These are phyloP conservation scores for Sarocladiaceae sp. DNA, from an alignment of 2,329 filamentous ascomycete genomes.

Conservation along the genomic window DNA sequence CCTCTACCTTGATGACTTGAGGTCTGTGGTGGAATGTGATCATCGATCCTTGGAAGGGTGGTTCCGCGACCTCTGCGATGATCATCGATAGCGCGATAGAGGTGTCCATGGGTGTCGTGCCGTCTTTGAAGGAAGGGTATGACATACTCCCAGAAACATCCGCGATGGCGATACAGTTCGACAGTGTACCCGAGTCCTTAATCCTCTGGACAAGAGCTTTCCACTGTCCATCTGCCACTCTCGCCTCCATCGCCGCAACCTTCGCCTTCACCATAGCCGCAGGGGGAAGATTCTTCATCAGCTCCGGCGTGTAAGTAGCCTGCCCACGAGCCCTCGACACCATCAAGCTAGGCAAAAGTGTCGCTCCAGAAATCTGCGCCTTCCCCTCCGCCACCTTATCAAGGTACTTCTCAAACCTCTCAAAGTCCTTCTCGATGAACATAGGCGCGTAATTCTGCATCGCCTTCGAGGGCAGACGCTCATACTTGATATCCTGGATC, in stretches of 20 bases:
- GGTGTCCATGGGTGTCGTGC: slow-evolving; percentile 46
- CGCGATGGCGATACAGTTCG: slow-evolving; percentile 51
- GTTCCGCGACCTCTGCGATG: slow-evolving; percentile 45
- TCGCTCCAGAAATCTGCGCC: slow-evolving; percentile 50
- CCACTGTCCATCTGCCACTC: slow-evolving; percentile 49
- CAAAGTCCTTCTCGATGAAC: slow-evolving; percentile 47
- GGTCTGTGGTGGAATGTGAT: slow-evolving; percentile 49
- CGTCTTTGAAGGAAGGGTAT: slow-evolving; percentile 33
- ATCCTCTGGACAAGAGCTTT: slow-evolving; percentile 53
- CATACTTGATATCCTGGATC: slow-evolving; percentile 49
- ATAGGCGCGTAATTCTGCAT: slow-evolving; percentile 48
- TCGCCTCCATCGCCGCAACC: slow-evolving; percentile 24
- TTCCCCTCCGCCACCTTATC: slow-evolving; percentile 42
- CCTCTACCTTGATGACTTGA: slow-evolving; percentile 33
- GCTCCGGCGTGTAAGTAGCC: slow-evolving; percentile 10
- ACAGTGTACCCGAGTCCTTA: slow-evolving; percentile 48
- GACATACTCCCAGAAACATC: slow-evolving; percentile 55
- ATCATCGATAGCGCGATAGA: slow-evolving; percentile 54
- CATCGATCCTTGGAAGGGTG: slow-evolving; percentile 50
- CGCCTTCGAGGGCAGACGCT: slow-evolving; percentile 51
- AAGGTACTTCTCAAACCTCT: slow-evolving; percentile 46
- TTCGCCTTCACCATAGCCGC: slow-evolving; percentile 23
- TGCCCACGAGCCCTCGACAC: slow-evolving; percentile 22
- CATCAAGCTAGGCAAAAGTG: slow-evolving; percentile 47
- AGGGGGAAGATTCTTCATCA: not conserved